Evolutionary conservation across 139 green algal genomes (phyloP).

Genomic region (Picochlorum sp.): DNA sequence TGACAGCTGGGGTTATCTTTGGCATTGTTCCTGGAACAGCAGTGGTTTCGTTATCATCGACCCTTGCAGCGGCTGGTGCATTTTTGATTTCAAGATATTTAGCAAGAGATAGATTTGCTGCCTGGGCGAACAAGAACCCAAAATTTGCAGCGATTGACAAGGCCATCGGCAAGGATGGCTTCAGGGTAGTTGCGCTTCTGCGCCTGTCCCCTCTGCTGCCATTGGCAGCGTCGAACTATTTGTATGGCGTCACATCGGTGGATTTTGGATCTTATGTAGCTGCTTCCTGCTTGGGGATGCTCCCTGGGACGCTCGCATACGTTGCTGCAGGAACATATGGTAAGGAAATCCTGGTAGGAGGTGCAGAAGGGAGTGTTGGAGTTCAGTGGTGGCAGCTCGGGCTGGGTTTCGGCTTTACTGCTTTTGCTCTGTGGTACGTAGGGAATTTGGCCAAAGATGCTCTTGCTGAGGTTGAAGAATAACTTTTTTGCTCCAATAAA

Average conservation of each 20-base stretch:
- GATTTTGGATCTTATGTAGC: conserved; percentile 70
- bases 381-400: conserved; percentile 40
- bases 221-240: conserved; percentile 81
- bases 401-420: conserved; percentile 43
- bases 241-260: conserved; percentile 87
- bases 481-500: not conserved
- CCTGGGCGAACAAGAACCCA: conserved; percentile 33
- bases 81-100: conserved; percentile 93
- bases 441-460: conserved; percentile 58
- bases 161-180: conserved; percentile 77
- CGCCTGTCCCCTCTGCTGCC: conserved; percentile 85
- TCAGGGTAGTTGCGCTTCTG: conserved; percentile 90
- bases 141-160: conserved; percentile 81
- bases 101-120: conserved; percentile 63
- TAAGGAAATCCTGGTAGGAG: conserved; percentile 11
- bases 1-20: conserved; percentile 84
- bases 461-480: conserved; percentile 45
- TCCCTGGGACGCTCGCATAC: conserved; percentile 87
- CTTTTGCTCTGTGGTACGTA: conserved; percentile 56
- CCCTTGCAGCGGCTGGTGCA: conserved; percentile 62
- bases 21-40: conserved; percentile 59
- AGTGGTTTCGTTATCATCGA: conserved; percentile 66
- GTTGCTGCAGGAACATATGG: conserved; percentile 51
- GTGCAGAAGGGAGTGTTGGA: not conserved
- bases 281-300: conserved; percentile 81